A percentile compares a stretch with the other conserved stretches of the same genome.
Conservation (phyloP, 352 stramenopile genomes). For the Phytophthora uliginosa region DNA sequence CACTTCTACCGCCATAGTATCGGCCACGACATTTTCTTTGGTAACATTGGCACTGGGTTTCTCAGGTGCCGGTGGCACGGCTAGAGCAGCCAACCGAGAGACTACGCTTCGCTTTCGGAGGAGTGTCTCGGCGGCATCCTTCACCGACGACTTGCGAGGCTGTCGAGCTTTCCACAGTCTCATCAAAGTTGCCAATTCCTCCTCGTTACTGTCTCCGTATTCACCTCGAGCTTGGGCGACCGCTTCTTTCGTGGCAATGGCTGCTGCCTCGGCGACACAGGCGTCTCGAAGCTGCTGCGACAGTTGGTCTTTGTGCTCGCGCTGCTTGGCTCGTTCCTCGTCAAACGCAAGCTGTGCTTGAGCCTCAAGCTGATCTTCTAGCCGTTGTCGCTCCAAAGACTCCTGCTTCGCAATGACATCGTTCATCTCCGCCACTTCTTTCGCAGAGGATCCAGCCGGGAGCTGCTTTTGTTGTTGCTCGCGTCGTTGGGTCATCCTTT, state of each 20-base stretch:
- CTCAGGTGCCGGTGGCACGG: neutral
- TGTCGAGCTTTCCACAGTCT: slow-evolving; percentile 24
- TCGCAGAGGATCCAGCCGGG: slow-evolving; percentile 12
- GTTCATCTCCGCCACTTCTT: slow-evolving; percentile 32
- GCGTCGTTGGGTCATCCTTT: slow-evolving; percentile 35
- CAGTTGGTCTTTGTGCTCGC: slow-evolving; percentile 30
- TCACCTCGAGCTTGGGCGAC: slow-evolving; percentile 18
- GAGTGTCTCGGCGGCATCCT: slow-evolving; percentile 7
- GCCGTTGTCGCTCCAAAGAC: slow-evolving; percentile 18
- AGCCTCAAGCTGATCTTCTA: slow-evolving; percentile 38
- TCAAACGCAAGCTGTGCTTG: slow-evolving; percentile 30
- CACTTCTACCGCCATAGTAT: slow-evolving; percentile 38
- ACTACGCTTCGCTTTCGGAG: slow-evolving; percentile 17
- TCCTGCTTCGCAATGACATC: slow-evolving; percentile 34
- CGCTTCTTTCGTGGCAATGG: slow-evolving; percentile 27
- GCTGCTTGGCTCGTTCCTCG: slow-evolving; percentile 33
- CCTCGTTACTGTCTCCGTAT: neutral
- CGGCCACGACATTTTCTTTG: slow-evolving; percentile 22
- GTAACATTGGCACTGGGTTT: neutral
- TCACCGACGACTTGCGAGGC: neutral
- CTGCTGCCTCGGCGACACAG: slow-evolving; percentile 18
- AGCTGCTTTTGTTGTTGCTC: slow-evolving; percentile 33
- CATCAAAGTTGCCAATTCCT: slow-evolving; percentile 21
- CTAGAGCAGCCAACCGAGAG: slow-evolving; percentile 17
- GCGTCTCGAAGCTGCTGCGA: slow-evolving; percentile 29